Conservation (phyloP, 768 basidiomycete species). For the Mycena floridula region DNA sequence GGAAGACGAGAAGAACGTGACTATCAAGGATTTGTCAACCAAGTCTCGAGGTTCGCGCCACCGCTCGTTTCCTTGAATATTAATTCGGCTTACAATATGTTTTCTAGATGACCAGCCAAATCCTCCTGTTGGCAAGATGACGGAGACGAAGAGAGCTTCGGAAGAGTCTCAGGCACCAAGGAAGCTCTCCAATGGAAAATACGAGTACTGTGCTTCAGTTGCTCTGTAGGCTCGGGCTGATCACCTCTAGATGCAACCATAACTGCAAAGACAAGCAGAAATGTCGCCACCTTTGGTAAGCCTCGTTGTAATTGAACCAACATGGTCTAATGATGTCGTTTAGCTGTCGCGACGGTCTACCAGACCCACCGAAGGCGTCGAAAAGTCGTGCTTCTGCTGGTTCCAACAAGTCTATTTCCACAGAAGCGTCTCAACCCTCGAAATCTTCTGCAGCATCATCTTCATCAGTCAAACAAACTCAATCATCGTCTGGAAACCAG, state of each 20-base stretch:
- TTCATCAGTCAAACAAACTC: slow-evolving; percentile 4
- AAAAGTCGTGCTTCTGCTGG: slow-evolving; percentile 13
- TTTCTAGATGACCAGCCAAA: slow-evolving; percentile 6
- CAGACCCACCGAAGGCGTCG: slow-evolving; percentile 35
- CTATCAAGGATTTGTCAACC: slow-evolving; percentile 31
- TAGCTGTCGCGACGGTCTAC: slow-evolving; percentile 71
- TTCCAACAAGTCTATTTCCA: neutral
- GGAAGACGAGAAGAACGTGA: slow-evolving; percentile 14
- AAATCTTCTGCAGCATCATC: slow-evolving; percentile 4
- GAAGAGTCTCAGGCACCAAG: slow-evolving; percentile 15
- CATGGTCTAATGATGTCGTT: neutral
- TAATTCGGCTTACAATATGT: neutral
- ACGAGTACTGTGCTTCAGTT: slow-evolving; percentile 35
- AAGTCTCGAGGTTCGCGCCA: slow-evolving; percentile 17
- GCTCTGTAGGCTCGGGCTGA: neutral
- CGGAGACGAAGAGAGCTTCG: neutral
- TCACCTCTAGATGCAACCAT: slow-evolving; percentile 66
- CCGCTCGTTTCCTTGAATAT: neutral
- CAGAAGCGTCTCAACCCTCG: no score
- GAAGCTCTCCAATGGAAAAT: slow-evolving; percentile 57
- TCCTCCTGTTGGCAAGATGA: neutral
- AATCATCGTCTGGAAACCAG: no score
- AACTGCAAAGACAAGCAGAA: slow-evolving; percentile 69
- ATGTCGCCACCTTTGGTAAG: slow-evolving; percentile 76
- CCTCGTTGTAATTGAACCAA: slow-evolving; percentile 4